Evolutionary conservation across 148 eudicot species (phyloP), one percentile per base, ranked within the genome.

Genomic region (Chenopodium suecicum): DNA sequence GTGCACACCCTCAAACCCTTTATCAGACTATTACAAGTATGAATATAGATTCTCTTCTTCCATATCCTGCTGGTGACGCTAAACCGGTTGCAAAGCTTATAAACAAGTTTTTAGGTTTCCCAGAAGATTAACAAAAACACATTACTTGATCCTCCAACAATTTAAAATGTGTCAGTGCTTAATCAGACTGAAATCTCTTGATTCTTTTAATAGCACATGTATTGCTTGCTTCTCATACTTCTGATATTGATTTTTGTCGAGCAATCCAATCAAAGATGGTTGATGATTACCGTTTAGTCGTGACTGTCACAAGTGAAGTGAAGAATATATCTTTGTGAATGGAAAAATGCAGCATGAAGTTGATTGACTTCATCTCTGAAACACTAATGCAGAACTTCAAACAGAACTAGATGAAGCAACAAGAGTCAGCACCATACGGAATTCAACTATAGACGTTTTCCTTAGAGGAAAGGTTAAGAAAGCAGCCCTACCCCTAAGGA

Each of bases 61-160:
- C 90, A 20, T 95, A 93, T 80, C 82, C 87, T 71, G 74, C 93
- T 5, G 97, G 95, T 65, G 94, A 91, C 91, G 98, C 96, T 75
- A 87, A 83, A 34, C 96, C 97, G 3, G 96, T 92, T 72, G 94
- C 96, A 27, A 89, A 87, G 76, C 92, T 89, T 70, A 93, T 95
- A 52, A 90, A 90, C 81, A 80, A 80, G 67, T 93, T 88, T 74
- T 86, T 95, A 22, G 96, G 98, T 29, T 93, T 93, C 79, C 88
- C 90, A 13, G 89, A 85, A 73, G 88, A 90, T 58, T 87, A 74
- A 78, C 47, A 74, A 56, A 66, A 32, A 0, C 13, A 9, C 41
- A 64, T 7, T 11, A 50, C 69, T 9, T 17, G 46, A 23, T 23
- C 73, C 72, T 8, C 12, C 13, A 22, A 48, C 20, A 44, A 25